Base-by-base conservation (phyloP, 805 yeast species). In the Saturnispora mendoncae region DNA sequence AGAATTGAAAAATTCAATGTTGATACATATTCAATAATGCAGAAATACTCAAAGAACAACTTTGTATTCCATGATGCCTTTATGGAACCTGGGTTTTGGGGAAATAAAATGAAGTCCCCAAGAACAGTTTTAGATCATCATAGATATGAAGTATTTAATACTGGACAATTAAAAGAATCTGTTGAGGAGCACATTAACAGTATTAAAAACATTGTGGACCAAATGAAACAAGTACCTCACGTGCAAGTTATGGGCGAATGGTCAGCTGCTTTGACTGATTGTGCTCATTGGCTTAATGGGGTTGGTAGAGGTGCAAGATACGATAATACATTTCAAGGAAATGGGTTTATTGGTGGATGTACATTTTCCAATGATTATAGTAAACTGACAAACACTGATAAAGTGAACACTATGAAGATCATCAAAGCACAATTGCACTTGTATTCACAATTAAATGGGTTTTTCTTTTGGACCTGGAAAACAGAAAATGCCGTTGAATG, bases 261-360 rank as follows among this genome's bases (percentile, higher is more conserved):
- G 84, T 68, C 84, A 19, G 94, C 87, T 10, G 97, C 97, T 1
- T 69, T 88, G 49, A 87, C 95, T 3, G 96, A 88, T 64, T 88
- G 97, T 67, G 75, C 92, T 6, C 69, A 70, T 44, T 82, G 94
- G 94, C 65, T 88, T 36, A 88, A 88, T 54, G 96, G 97, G 56
- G 88, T 82, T 17, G 79, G 78, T 41, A 66, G 77, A 45, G 94
- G 94, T 46, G 78, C 95, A 25, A 75, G 95, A 55, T 86, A 72
- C 61, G 87, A 84, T 42, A 86, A 84, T 33, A 55, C 75, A 9
- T 77, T 53, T 56, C 51, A 47, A 20, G 56, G 55, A 28, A 58
- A 65, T 33, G 54, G 51, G 3, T 62, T 61, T 55, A 62, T 76
- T 43, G 94, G 86, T 71, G 49, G 54, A 3, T 79, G 85, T 49